Evolutionary conservation across 371 early-diverging fungal species (phyloP), one percentile per base, ranked within the genome.

Genomic region (Dinochytrium kinnereticum): DNA sequence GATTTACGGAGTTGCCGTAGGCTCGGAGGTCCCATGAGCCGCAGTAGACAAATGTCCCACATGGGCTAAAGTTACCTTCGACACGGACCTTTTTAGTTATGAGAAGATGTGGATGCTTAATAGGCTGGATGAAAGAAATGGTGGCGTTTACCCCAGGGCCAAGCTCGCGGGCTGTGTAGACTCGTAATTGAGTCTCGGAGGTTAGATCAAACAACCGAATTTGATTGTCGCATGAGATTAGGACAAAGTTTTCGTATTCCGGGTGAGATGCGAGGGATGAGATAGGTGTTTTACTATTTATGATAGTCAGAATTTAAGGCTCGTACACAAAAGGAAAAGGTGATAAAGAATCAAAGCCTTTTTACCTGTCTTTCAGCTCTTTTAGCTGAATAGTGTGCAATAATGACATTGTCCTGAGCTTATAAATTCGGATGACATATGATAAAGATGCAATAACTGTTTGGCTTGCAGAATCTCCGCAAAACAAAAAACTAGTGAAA

Each of bases 401-500:
- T 38, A 85, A 72, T 15, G 77, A 61, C 70, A 80, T 50, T 7
- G 85, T 84, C 53, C 83, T 65, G 33, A 85, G 31, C 51, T 79
- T 80, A 68, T 84, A 85, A 2, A 86, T 75, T 28, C 85, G 70
- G 15, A 86, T 68, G 1, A 75, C 73, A 59, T 82, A 81, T 5
- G 81, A 74, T 31, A 85, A 64, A 2, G 81, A 80, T 0, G 80
- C 82, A 3, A 85, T 69, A 1, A 86, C 69, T 28, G 76, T 83
- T 59, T 81, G 81, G 64, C 72, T 70, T 19, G 61, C 31, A 28
- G 66, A 31, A 59, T 84, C 82, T 33, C 82, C 84, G 59, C 79
- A 81, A 64, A 86, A 80, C n/a, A 78, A 76, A 73, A 86, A 86
- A 5, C 80, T 78, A 38, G 82, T 85, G 69, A 86, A 80, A n/a